phyloP scores from a whole-genome alignment of 176 grass and related monocot species.

The bread wheat (Triticum aestivum) region IWGSC_CS_RefSeq_v2.1 NC_057794.1:536654661-536655160 shows the following conservation, averaged over 20 bases:
- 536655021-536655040: background rate
- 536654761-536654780: too few species aligned
- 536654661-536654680: background rate
- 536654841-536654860: background rate
- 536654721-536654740: slow-evolving; percentile 20
- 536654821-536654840: background rate
- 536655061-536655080: background rate
- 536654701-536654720: background rate
- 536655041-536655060: slow-evolving; percentile 26
- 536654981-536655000: background rate
- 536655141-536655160: background rate
- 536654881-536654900: background rate
- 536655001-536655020: background rate
- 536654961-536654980: background rate
- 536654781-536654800: too few species aligned
- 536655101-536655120: background rate
- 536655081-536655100: background rate
- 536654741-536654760: background rate
- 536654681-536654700: background rate
- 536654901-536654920: background rate
- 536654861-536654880: background rate
- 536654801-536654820: background rate
- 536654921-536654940: background rate
- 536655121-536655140: background rate
- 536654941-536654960: background rate